Evolutionary conservation across 73 alveolate genomes (phyloP), one percentile per base, ranked within the genome.

Genomic region (Stentor roeselii): DNA sequence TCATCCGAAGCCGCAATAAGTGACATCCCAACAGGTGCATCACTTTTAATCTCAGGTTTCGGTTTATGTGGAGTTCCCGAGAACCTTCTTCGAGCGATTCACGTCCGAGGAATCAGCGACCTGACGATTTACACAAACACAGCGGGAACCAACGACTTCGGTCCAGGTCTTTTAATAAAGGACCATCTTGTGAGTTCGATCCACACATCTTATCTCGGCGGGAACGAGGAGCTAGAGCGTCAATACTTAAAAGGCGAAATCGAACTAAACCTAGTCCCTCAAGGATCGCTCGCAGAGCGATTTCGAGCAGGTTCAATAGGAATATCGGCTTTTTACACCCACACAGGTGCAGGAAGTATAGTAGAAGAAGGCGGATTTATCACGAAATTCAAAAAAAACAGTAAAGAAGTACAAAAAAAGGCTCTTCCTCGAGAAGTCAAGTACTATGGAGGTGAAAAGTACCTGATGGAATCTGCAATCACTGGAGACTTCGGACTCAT

Each of bases 31-130:
- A n/a, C n/a, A n/a, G n/a, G n/a, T n/a, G n/a, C n/a, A n/a, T n/a
- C n/a, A n/a, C n/a, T n/a, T n/a, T n/a, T n/a, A n/a, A n/a, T n/a
- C n/a, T n/a, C n/a, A n/a, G 99, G 99, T 35, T 95, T 95, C 77
- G 99, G 99, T 3, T 88, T 94, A 36, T 95, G 99, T 75, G 99
- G 99, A 39, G 89, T 95, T 60, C 99, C 99, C 15, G 98, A 94
- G 39, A 90, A 92, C 76, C 84, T 90, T 83, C 92, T 95, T 76
- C 83, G 83, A 3, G 96, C 97, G 1, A 42, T 95, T 74, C 84
- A 37, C 82, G 78, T 84, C 38, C 59, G 87, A 59, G 96, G 89
- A 40, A 61, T 59, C 27, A 89, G 84, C 86, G 90, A 90, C 50
- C 89, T 94, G 42, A 94, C 98, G 11, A 85, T 89, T 6, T 37